Base-by-base conservation (phyloP, 352 stramenopile species). In the Peronospora belbahrii region DNA sequence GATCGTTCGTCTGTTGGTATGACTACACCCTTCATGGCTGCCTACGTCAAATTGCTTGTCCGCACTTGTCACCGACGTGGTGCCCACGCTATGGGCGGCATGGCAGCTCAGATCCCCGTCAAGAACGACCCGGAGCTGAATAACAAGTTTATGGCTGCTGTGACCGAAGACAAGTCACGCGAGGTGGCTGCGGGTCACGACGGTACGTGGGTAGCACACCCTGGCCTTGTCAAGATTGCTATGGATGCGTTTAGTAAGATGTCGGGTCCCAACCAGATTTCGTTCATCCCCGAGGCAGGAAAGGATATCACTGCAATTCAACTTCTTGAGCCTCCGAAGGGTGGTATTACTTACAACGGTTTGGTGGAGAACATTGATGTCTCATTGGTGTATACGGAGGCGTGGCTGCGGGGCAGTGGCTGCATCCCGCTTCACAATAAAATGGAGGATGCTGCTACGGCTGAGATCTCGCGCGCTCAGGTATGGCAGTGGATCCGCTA, bases 71-170 rank as follows among this genome's bases (percentile, higher is more conserved):
- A 98, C 67, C 88, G 88, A 50, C 86, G 95, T 44, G 94, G 95
- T 8, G 94, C 91, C 0, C 94, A 97, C 58, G 93, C 93, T 13
- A 98, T 98, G 92, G 94, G 94, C 30, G 95, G 95, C 43, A 98
- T 98, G 95, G 90, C 89, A n/a, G 94, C 94, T 6, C 83, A 97
- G 56, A 98, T 98, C 58, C 94, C 94, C 0, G 88, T 97, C 44
- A 96, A 96, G 73, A 85, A 96, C 55, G 87, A 97, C 63, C 66
- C 74, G 8, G 71, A 75, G 22, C 70, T 88, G 13, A 97, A 97
- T 63, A 82, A 84, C 42, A 80, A 86, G 47, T 86, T 94, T 42
- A 88, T 97, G 83, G 57, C 76, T 6, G 83, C 78, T 15, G 89
- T 97, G 17, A 77, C 70, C 15, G 73, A 95, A 38, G 91, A 97